Conservation (phyloP, 2,329 filamentous ascomycete genomes). For the Zasmidium cellare region DNA sequence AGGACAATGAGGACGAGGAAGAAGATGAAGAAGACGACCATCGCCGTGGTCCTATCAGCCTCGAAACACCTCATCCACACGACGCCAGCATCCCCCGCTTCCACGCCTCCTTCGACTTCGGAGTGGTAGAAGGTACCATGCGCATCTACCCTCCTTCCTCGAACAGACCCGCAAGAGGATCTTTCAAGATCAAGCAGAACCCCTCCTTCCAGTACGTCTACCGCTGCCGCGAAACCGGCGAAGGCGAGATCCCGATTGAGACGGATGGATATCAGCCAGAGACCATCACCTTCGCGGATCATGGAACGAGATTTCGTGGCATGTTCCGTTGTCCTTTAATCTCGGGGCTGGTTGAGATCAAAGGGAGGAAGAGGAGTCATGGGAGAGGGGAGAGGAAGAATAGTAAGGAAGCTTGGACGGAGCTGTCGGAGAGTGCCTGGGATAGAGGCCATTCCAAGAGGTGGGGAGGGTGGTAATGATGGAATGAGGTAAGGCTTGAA, state of each 20-base stretch:
- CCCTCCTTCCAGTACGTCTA: conserved; percentile 10
- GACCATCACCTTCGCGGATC: conserved; percentile 3
- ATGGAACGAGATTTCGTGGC: conserved; percentile 7
- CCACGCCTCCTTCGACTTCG: conserved; percentile 13
- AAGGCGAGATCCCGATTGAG: conserved; percentile 3
- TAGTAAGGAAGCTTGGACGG: conserved; percentile 7
- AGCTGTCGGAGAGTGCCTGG: conserved; percentile 6
- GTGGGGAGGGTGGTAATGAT: not conserved
- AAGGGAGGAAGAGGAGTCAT: conserved; percentile 9
- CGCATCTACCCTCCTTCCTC: conserved; percentile 7
- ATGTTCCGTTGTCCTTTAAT: conserved; percentile 8
- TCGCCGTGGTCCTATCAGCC: not conserved
- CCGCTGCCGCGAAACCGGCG: conserved; percentile 16
- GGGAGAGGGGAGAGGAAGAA: conserved; percentile 1
- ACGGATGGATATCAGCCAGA: not conserved
- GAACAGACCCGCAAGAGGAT: not conserved
- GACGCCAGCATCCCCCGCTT: conserved; percentile 9
- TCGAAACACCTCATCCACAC: not conserved
- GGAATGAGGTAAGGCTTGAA: not conserved
- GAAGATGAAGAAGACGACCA: not conserved
- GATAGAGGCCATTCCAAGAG: not conserved
- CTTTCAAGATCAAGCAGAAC: conserved; percentile 3
- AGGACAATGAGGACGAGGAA: conserved; percentile 6
- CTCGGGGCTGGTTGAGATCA: not conserved
- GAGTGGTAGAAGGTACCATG: conserved; percentile 13